These are phyloP conservation scores for Corynespora cassiicola DNA, from an alignment of 2,329 filamentous ascomycete genomes.

Conservation along the genomic window DNA sequence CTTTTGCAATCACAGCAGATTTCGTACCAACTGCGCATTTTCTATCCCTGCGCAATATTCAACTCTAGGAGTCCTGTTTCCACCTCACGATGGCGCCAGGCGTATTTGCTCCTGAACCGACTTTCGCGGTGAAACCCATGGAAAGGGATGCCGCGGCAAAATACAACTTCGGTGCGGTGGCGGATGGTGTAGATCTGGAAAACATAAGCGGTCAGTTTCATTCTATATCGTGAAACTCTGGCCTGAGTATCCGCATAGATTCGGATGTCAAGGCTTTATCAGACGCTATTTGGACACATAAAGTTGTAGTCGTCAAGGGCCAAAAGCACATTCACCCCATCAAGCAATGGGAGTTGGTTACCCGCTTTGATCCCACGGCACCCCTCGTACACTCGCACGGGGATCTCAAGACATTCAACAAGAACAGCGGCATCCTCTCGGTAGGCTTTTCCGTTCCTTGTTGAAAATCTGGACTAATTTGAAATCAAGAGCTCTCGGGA, in stretches of 20 bases:
- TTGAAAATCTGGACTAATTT: slow-evolving; percentile 46
- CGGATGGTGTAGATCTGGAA: slow-evolving; percentile 48
- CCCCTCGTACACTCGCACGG: slow-evolving; percentile 52
- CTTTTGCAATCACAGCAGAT: too few species aligned
- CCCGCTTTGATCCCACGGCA: slow-evolving; percentile 51
- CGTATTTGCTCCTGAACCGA: too few species aligned
- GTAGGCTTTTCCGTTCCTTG: slow-evolving; percentile 5
- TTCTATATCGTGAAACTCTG: too few species aligned
- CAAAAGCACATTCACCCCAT: slow-evolving; percentile 49
- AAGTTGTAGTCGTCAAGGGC: slow-evolving; percentile 53
- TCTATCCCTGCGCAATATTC: too few species aligned
- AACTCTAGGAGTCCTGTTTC: too few species aligned
- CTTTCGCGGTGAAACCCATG: slow-evolving; percentile 9
- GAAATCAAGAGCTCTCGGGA: slow-evolving; percentile 46
- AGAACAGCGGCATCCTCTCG: slow-evolving; percentile 50
- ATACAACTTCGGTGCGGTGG: slow-evolving; percentile 23
- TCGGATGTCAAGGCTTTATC: slow-evolving; percentile 43
- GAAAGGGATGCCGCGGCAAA: slow-evolving; percentile 9
- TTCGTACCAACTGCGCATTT: too few species aligned
- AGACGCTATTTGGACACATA: slow-evolving; percentile 52
- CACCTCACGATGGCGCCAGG: too few species aligned
- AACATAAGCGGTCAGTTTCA: slow-evolving; percentile 45
- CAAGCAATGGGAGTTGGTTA: slow-evolving; percentile 55
- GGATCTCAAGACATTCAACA: slow-evolving; percentile 49
- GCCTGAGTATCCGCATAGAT: neutral